Percentiles rank a stretch among this genome's conserved stretches.
Conservation (phyloP, 2,329 filamentous ascomycete genomes). For the Penicillium nordicum region DNA sequence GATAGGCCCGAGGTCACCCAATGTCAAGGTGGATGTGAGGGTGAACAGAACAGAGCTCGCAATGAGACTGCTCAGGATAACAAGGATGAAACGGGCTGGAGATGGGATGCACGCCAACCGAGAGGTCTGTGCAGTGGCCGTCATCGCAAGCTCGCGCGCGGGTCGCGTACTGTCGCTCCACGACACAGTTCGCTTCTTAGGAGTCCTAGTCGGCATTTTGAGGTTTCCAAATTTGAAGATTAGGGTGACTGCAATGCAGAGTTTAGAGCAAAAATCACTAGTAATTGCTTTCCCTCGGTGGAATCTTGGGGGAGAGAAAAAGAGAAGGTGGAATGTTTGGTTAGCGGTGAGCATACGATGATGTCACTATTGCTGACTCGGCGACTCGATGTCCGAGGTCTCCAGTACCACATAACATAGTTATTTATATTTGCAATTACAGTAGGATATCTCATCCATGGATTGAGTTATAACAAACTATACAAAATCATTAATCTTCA, state of each 20-base stretch:
- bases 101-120: slow-evolving; percentile 30
- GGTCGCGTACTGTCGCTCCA: slow-evolving; percentile 4
- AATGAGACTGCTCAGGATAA: slow-evolving; percentile 54
- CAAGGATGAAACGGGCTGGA: slow-evolving; percentile 44
- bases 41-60: slow-evolving; percentile 65
- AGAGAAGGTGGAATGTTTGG: slow-evolving; percentile 5
- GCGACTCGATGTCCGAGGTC: too few relatives aligned
- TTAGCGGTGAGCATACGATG: slow-evolving; percentile 33
- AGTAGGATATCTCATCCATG: not conserved
- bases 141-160: slow-evolving; percentile 15
- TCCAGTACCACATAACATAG: too few relatives aligned
- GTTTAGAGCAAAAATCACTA: not conserved
- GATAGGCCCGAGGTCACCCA: slow-evolving; percentile 64
- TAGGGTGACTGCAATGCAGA: not conserved
- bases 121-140: slow-evolving; percentile 14
- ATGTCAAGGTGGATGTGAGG: slow-evolving; percentile 57
- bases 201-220: slow-evolving; percentile 15
- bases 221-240: not conserved
- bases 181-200: slow-evolving; percentile 24
- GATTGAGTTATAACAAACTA: not conserved
- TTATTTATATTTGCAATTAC: not conserved
- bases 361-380: slow-evolving; percentile 28
- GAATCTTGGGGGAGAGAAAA: not conserved
- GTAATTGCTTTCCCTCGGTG: not conserved
- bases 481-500: slow-evolving; percentile 25